Percentiles rank a stretch among this genome's conserved stretches.
These are phyloP conservation scores for Asterionellopsis glacialis DNA, from an alignment of 108 stramenopile genomes.

Conservation along the genomic window DNA sequence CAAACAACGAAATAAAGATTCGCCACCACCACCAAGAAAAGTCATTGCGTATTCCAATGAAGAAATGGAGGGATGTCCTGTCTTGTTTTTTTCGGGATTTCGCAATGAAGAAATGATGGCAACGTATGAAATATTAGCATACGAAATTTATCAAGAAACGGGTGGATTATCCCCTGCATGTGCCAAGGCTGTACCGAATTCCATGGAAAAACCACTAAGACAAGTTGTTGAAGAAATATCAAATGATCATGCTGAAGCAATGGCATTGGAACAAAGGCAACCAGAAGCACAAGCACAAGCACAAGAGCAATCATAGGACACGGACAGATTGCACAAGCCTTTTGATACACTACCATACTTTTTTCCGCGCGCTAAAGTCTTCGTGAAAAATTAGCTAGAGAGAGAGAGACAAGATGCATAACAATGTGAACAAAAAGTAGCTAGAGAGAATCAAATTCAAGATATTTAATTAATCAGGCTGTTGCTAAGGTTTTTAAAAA, in stretches of 20 bases:
- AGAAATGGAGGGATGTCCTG: conserved; percentile 16
- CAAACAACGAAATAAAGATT: conserved; percentile 5
- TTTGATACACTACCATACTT: too few species aligned
- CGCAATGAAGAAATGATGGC: conserved; percentile 70
- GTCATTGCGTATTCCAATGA: background rate
- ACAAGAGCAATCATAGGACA: too few species aligned
- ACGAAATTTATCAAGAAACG: conserved; percentile 63
- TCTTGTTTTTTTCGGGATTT: conserved; percentile 67
- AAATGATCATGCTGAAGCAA: conserved; percentile 68
- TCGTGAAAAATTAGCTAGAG: too few species aligned
- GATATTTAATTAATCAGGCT: too few species aligned
- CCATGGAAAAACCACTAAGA: conserved; percentile 54
- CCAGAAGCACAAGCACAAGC: background rate
- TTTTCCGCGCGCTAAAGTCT: too few species aligned
- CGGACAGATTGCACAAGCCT: too few species aligned
- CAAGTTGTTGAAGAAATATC: conserved; percentile 63
- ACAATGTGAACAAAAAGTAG: too few species aligned
- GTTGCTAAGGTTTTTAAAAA: too few species aligned
- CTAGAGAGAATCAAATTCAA: too few species aligned
- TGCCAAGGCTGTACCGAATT: conserved; percentile 65
- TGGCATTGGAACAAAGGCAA: conserved; percentile 14
- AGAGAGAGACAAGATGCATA: too few species aligned
- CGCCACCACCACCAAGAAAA: background rate
- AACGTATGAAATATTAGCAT: conserved; percentile 50
- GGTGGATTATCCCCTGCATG: conserved; percentile 50